Evolutionary conservation across 768 basidiomycete species (phyloP).

Genomic region (Dioszegia crocea): DNA sequence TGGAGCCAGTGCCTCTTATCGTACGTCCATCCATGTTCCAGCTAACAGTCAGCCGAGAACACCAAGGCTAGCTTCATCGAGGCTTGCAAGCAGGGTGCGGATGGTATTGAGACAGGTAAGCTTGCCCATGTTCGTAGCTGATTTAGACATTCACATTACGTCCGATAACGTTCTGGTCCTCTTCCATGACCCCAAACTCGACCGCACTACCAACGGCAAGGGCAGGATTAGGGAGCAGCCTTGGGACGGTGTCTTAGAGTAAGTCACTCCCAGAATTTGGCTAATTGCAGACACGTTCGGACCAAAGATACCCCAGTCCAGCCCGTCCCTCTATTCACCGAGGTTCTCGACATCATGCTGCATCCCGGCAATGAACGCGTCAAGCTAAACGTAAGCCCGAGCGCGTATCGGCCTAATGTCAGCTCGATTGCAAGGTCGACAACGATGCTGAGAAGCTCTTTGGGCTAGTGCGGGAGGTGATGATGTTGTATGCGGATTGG

Average conservation of each 20-base stretch:
- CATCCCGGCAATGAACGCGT: slow-evolving; percentile 51
- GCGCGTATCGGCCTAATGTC: slow-evolving; percentile 56
- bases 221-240: slow-evolving; percentile 62
- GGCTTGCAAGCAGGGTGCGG: slow-evolving; percentile 89
- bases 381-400: slow-evolving; percentile 51
- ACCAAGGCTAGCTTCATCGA: slow-evolving; percentile 91
- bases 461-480: slow-evolving; percentile 62
- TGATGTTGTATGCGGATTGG: slow-evolving; percentile 54
- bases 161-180: slow-evolving; percentile 80
- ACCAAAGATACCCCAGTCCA: slow-evolving; percentile 78
- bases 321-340: slow-evolving; percentile 80
- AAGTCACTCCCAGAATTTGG: slow-evolving; percentile 6
- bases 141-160: slow-evolving; percentile 91
- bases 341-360: slow-evolving; percentile 78
- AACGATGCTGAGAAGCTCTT: slow-evolving; percentile 81
- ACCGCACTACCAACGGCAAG: slow-evolving; percentile 75
- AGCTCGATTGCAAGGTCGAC: slow-evolving; percentile 90
- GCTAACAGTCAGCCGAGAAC: too few relatives aligned
- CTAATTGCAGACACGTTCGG: slow-evolving; percentile 58
- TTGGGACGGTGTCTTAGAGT: slow-evolving; percentile 62
- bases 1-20: slow-evolving; percentile 66
- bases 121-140: slow-evolving; percentile 1
- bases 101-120: slow-evolving; percentile 91
- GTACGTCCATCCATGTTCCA: too few relatives aligned
- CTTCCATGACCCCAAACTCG: slow-evolving; percentile 91